These are phyloP conservation scores for Cryptosporidium baileyi DNA, from an alignment of 169 alveolate species.

Conservation along the genomic window DNA sequence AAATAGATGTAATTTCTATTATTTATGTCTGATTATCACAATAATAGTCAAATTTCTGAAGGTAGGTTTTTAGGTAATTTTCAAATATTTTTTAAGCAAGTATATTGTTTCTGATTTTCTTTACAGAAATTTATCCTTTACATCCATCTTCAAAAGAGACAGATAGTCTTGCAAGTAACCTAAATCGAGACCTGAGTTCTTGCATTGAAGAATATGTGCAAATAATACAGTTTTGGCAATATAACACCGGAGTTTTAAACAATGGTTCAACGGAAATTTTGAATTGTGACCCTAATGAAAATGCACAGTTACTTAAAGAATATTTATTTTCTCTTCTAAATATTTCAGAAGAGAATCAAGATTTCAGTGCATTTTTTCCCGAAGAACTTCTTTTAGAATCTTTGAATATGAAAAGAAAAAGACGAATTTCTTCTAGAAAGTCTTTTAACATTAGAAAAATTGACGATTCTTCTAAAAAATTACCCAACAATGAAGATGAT, in stretches of 20 bases:
- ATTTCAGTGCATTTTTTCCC: conserved; percentile 4
- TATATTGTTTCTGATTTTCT: neutral
- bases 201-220: conserved; percentile 37
- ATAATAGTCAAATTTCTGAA: neutral
- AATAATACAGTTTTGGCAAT: conserved; percentile 39
- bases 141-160: conserved; percentile 31
- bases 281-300: neutral
- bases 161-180: neutral
- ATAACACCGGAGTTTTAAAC: neutral
- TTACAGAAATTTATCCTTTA: conserved; percentile 19
- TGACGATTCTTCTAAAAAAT: neutral
- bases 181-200: neutral
- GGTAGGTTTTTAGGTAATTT: no score
- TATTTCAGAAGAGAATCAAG: neutral
- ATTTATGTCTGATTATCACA: neutral
- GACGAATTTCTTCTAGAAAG: neutral
- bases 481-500: conserved; percentile 26
- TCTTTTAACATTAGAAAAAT: neutral
- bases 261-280: neutral
- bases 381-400: conserved; percentile 7
- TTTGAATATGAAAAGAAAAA: neutral
- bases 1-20: neutral
- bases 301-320: neutral
- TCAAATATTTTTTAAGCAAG: neutral
- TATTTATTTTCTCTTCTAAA: conserved; percentile 33